phyloP scores from a whole-genome alignment of 2,329 filamentous ascomycete genomes.

The Massarina eburnea region DNA sequence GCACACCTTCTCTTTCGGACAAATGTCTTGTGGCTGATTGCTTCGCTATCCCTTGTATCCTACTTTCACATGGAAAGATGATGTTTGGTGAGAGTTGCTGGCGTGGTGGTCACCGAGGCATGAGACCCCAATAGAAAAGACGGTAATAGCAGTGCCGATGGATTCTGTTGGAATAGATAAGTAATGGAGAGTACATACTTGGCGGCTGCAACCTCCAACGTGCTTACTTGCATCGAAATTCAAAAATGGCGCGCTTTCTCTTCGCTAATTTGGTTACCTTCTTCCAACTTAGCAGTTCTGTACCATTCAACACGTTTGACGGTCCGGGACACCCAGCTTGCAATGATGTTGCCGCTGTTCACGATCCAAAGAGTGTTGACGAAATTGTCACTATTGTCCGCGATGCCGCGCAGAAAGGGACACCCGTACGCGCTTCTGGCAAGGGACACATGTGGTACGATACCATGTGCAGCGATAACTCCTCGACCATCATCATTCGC shows the following conservation, averaged over 20 bases:
- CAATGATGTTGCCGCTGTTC: slow-evolving; percentile 44
- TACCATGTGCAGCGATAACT: slow-evolving; percentile 55
- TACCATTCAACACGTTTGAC: slow-evolving; percentile 52
- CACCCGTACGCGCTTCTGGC: slow-evolving; percentile 51
- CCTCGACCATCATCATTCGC: slow-evolving; percentile 51
- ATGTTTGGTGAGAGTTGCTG: not conserved
- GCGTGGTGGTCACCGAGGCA: not conserved
- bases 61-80: not conserved
- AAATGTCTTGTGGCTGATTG: not conserved
- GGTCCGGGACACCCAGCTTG: slow-evolving; percentile 52
- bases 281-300: slow-evolving; percentile 1
- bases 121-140: not conserved
- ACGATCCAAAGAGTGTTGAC: slow-evolving; percentile 50
- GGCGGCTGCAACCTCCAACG: not conserved
- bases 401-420: slow-evolving; percentile 42
- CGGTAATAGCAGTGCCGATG: not conserved
- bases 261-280: not conserved
- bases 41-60: not conserved
- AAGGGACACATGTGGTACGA: slow-evolving; percentile 59
- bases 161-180: not conserved
- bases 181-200: not conserved
- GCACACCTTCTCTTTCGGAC: not conserved
- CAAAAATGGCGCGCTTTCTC: not conserved
- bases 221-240: not conserved
- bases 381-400: slow-evolving; percentile 49